Percentiles rank a stretch among this genome's conserved stretches.
These are phyloP conservation scores for Talaromyces sp. DNA, from an alignment of 2,329 filamentous ascomycete species.

Conservation along the genomic window DNA sequence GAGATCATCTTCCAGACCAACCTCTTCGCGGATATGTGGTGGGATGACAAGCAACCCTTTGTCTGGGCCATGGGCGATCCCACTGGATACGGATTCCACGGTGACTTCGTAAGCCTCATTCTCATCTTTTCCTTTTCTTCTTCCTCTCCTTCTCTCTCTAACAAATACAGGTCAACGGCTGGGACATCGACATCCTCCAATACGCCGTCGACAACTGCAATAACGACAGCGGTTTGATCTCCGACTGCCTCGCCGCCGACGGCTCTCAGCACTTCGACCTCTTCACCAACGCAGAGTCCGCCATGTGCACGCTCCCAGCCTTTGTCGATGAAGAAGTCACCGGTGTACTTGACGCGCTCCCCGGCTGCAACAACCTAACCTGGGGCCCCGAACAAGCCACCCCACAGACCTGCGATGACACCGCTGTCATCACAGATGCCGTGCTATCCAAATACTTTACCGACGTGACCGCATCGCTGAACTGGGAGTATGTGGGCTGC, in stretches of 20 bases:
- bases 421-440: neutral
- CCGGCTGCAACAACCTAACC: slow-evolving; percentile 22
- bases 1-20: slow-evolving; percentile 52
- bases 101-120: slow-evolving; percentile 45
- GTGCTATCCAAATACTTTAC: slow-evolving; percentile 25
- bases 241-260: slow-evolving; percentile 53
- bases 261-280: slow-evolving; percentile 50
- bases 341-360: slow-evolving; percentile 16
- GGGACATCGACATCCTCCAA: slow-evolving; percentile 65
- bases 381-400: slow-evolving; percentile 29
- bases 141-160: neutral
- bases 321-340: slow-evolving; percentile 28
- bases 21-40: slow-evolving; percentile 12
- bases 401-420: slow-evolving; percentile 14
- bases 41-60: slow-evolving; percentile 34
- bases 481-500: slow-evolving; percentile 59
- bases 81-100: slow-evolving; percentile 50
- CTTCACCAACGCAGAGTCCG: slow-evolving; percentile 47
- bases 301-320: slow-evolving; percentile 46
- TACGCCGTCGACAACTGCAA: slow-evolving; percentile 70
- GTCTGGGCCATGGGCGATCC: slow-evolving; percentile 44
- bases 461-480: slow-evolving; percentile 40
- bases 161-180: slow-evolving; percentile 53
- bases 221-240: slow-evolving; percentile 59
- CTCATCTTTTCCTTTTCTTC: neutral